Percentiles rank a stretch among this genome's conserved stretches.
Conservation (phyloP, 768 basidiomycete genomes). For the Chlorophyllum brunneum region DNA sequence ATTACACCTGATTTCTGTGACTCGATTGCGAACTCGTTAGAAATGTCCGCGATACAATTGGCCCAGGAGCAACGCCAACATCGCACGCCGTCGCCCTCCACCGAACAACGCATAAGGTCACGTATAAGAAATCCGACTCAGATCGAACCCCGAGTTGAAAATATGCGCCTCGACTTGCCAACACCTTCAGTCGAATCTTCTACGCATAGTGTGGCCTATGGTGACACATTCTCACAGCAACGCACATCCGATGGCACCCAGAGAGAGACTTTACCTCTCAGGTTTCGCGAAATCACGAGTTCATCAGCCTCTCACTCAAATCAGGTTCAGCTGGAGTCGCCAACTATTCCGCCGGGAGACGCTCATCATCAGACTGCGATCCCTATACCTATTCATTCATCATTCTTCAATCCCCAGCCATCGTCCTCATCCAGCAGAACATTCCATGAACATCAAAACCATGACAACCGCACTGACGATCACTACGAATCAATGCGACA, state of each 20-base stretch:
- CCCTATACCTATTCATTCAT: not conserved
- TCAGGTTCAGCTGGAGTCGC: not conserved
- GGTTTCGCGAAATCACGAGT: no score
- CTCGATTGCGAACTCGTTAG: not conserved
- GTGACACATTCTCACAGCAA: no score
- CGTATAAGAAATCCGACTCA: not conserved
- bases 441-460: not conserved
- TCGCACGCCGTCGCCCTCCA: not conserved
- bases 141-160: not conserved
- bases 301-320: not conserved
- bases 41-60: not conserved
- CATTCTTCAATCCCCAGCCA: not conserved
- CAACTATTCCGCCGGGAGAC: not conserved
- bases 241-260: no score
- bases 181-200: not conserved
- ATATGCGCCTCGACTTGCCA: no score
- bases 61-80: not conserved
- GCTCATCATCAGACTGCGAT: not conserved
- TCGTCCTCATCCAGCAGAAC: not conserved
- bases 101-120: not conserved
- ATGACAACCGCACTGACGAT: not conserved
- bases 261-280: no score
- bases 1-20: conserved; percentile 7
- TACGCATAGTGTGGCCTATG: no score
- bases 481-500: not conserved